Conservation (phyloP, 2,329 filamentous ascomycete genomes). For the Hawksworthiomyces lignivorus region DNA sequence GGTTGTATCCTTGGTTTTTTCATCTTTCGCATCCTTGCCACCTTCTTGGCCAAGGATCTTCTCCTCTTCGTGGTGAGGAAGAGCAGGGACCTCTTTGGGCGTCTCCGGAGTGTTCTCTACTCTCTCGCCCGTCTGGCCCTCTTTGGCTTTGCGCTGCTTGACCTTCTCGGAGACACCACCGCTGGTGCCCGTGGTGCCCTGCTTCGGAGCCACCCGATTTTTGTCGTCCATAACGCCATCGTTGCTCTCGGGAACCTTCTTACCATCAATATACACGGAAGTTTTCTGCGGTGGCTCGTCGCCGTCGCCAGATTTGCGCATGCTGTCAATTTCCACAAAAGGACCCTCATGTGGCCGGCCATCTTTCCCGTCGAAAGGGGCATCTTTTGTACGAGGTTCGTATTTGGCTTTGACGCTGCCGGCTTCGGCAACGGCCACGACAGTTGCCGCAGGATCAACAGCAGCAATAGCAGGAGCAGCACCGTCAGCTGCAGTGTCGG, state of each 20-base stretch:
- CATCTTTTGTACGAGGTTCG: slow-evolving; percentile 56
- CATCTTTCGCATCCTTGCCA: slow-evolving; percentile 28
- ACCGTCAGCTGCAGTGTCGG: not conserved
- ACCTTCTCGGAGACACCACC: slow-evolving; percentile 84
- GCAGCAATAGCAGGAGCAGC: not conserved
- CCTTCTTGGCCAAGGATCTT: slow-evolving; percentile 43
- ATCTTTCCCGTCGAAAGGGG: slow-evolving; percentile 85
- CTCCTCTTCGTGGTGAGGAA: slow-evolving; percentile 74
- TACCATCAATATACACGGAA: slow-evolving; percentile 47
- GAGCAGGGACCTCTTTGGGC: slow-evolving; percentile 76
- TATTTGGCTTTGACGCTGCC: slow-evolving; percentile 25
- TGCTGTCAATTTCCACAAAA: slow-evolving; percentile 52
- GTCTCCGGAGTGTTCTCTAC: slow-evolving; percentile 68
- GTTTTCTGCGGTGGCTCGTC: slow-evolving; percentile 45
- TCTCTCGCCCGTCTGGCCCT: slow-evolving; percentile 57
- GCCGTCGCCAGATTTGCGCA: slow-evolving; percentile 24
- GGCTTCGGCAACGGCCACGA: not conserved
- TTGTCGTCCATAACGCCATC: slow-evolving; percentile 94
- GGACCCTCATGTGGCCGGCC: slow-evolving; percentile 90
- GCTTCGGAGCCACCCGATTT: slow-evolving; percentile 64
- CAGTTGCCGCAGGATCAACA: slow-evolving; percentile 1
- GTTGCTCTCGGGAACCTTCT: slow-evolving; percentile 54
- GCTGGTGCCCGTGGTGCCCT: slow-evolving; percentile 81
- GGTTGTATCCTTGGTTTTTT: slow-evolving; percentile 27
- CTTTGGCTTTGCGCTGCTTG: slow-evolving; percentile 63